Conservation (phyloP, 257 asterid genomes). For the Ehretia macrophylla region DNA sequence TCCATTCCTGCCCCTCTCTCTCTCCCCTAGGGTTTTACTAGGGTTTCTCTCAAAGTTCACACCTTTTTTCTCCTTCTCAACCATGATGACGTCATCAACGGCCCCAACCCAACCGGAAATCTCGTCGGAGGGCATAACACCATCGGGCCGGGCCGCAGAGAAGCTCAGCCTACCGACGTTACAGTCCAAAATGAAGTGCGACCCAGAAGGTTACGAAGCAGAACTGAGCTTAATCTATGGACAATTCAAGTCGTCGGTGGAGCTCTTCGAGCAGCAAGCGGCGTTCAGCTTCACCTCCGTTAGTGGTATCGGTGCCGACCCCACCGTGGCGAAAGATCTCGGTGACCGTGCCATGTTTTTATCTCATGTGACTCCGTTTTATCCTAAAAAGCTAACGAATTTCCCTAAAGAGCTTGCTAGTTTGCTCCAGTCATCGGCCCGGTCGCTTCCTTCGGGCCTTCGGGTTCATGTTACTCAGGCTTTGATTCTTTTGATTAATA, state of each 20-base stretch:
- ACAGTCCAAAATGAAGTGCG: constrained; percentile 78
- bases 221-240: constrained; percentile 57
- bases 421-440: constrained; percentile 60
- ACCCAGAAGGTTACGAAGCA: constrained; percentile 77
- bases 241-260: constrained; percentile 79
- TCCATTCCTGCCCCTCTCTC: too few relatives aligned
- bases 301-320: constrained; percentile 61
- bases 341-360: constrained; percentile 74
- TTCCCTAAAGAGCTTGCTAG: constrained; percentile 61
- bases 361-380: constrained; percentile 77
- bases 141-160: constrained; percentile 54
- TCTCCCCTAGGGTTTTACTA: too few relatives aligned
- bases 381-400: constrained; percentile 34
- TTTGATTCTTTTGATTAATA: constrained; percentile 61
- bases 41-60: constrained; percentile 23
- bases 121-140: constrained; percentile 36
- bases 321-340: constrained; percentile 63
- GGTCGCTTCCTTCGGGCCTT: constrained; percentile 59
- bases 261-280: constrained; percentile 75
- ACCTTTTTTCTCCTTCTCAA: not conserved
- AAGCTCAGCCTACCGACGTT: constrained; percentile 59
- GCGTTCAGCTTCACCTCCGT: constrained; percentile 71
- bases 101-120: constrained; percentile 19
- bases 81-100: constrained; percentile 23
- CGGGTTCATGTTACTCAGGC: constrained; percentile 71